Evolutionary conservation across 176 grass and related monocot species (phyloP).

Genomic region (Aegilops sharonensis): DNA sequence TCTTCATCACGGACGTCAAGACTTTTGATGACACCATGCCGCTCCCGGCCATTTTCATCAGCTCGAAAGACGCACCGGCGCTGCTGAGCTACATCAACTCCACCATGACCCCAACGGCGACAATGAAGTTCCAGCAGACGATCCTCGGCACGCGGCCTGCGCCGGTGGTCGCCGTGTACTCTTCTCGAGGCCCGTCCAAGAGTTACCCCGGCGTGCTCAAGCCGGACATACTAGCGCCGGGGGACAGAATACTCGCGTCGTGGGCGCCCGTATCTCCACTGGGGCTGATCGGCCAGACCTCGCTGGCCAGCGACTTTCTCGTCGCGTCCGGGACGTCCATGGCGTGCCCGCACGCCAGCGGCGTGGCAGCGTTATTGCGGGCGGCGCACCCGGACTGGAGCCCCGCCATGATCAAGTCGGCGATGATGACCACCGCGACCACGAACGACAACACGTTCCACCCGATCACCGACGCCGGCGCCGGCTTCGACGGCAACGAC

Average conservation of each 20-base stretch:
- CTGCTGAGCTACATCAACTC: constrained; percentile 55
- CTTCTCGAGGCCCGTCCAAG: constrained; percentile 51
- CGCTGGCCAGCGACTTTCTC: constrained; percentile 22
- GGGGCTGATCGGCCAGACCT: constrained; percentile 14
- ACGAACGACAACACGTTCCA: constrained; percentile 37
- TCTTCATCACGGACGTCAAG: constrained; percentile 48
- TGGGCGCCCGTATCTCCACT: neutral
- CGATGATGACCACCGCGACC: constrained; percentile 77
- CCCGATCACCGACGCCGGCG: constrained; percentile 45
- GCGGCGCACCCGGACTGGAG: constrained; percentile 47
- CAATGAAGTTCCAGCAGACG: constrained; percentile 52
- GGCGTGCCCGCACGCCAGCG: constrained; percentile 66
- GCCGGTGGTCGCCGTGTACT: constrained; percentile 39
- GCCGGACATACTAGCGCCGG: constrained; percentile 63
- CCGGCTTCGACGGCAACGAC: neutral
- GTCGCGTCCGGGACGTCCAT: constrained; percentile 65
- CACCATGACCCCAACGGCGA: constrained; percentile 28
- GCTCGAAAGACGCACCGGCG: constrained; percentile 18
- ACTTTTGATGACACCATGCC: neutral
- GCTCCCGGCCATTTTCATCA: constrained; percentile 47
- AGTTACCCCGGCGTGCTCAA: constrained; percentile 60
- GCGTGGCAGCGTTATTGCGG: constrained; percentile 59
- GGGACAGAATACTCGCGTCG: constrained; percentile 44
- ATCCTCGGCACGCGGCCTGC: constrained; percentile 40
- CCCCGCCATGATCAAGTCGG: constrained; percentile 72